A percentile compares a stretch with the other conserved stretches of the same genome.
Conservation (phyloP, 768 basidiomycete genomes). For the Paxillus ammoniavirescens region DNA sequence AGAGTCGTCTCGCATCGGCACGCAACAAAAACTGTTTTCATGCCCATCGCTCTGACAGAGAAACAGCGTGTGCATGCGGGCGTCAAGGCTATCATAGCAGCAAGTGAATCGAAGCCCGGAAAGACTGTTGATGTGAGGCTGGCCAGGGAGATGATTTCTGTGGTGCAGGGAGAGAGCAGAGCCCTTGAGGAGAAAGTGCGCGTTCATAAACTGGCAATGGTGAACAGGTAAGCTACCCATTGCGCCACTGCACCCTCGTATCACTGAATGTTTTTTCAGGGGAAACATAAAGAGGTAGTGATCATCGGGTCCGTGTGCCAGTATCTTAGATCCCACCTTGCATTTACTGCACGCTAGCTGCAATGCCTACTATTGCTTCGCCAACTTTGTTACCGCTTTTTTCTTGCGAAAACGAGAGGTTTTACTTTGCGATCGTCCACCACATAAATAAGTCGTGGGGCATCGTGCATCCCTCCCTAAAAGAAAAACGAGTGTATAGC, state of each 20-base stretch:
- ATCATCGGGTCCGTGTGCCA: neutral
- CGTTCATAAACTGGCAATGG: constrained; percentile 67
- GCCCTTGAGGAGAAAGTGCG: constrained; percentile 62
- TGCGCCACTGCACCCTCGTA: neutral
- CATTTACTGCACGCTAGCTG: too few relatives aligned
- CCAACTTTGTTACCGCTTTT: too few relatives aligned
- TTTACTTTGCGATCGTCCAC: too few relatives aligned
- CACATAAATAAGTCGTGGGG: too few relatives aligned
- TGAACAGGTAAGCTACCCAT: constrained; percentile 62
- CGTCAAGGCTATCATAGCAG: constrained; percentile 68
- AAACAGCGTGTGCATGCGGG: constrained; percentile 74
- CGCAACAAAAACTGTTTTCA: constrained; percentile 62
- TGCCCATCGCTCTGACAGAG: constrained; percentile 74
- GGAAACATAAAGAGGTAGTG: constrained; percentile 13
- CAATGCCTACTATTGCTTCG: too few relatives aligned
- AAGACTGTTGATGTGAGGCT: constrained; percentile 64
- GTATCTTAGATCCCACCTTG: neutral
- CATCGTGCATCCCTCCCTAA: too few relatives aligned
- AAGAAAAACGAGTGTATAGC: neutral
- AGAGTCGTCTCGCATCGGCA: constrained; percentile 55
- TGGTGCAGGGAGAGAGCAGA: constrained; percentile 60
- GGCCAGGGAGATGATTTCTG: constrained; percentile 73
- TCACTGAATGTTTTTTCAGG: constrained; percentile 14
- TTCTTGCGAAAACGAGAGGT: too few relatives aligned
- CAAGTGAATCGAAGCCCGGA: constrained; percentile 54